Base-by-base conservation (phyloP, 495 filamentous ascomycete species). In the Copromyces sp. region DNA sequence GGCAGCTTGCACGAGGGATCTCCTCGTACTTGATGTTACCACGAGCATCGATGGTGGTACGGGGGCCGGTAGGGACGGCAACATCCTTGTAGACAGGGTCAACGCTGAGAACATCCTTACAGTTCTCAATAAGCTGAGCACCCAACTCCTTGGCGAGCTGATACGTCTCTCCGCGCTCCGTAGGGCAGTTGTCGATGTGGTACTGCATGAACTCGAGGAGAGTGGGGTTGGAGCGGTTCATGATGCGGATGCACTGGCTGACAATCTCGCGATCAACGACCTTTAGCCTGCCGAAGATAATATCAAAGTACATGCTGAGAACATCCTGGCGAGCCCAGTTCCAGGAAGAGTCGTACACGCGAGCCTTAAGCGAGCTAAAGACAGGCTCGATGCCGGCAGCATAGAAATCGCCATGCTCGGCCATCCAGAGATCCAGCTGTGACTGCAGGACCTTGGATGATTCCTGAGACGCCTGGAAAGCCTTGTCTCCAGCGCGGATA, bases 141-240 rank as follows among this genome's bases (percentile, higher is more conserved):
- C 93, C 95, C n/a, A 99, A 89, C 82, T 94, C 89, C 86, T 99
- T 97, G 70, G 96, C 95, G 20, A 99, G 89, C 82, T 95, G 85
- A 84, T 99, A 99, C 16, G 96, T 99, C 82, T 99, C 95, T 69
- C 95, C 95, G 17, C 94, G 90, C 75, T 98, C 94, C 1, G 95
- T 94, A 7, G 95, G 95, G 84, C 95, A 98, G 84, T 98, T 94
- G 78, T 99, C 96, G 81, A 99, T 98, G 85, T 99, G 95, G 76
- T 99, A 98, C 77, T 98, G 96, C 95, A 99, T 99, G 83, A 98
- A 98, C 75, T 99, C 95, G 65, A 99, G 87, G 11, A 99, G 90
- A 24, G 91, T 89, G 3, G 95, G 96, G 78, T 97, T 99, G 35
- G 95, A 97, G 38, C 95, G 92, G 84, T 98, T 99, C 95, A 99